These are phyloP conservation scores for Paspalum vaginatum DNA, from an alignment of 176 grass and related monocot species.

Conservation along the genomic window DNA sequence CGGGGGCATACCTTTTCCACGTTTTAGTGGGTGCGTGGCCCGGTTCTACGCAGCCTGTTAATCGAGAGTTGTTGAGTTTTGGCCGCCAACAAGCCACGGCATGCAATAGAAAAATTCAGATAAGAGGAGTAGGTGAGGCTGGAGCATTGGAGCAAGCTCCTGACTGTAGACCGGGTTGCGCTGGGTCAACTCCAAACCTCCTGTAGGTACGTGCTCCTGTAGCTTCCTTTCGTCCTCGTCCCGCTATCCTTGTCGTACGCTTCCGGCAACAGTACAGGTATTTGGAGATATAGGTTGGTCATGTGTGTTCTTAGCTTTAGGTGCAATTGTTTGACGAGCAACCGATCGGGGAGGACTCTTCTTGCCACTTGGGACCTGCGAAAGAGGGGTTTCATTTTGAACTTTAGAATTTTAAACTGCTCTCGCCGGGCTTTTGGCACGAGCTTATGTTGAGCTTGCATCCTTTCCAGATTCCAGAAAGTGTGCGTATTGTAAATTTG, in stretches of 20 bases:
- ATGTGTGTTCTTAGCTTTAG: slow-evolving; percentile 4
- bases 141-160: background rate
- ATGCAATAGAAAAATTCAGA: background rate
- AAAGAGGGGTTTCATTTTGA: background rate
- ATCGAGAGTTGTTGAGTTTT: slow-evolving; percentile 34
- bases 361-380: background rate
- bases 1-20: slow-evolving; percentile 26
- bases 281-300: background rate
- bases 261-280: background rate
- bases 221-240: slow-evolving; percentile 34
- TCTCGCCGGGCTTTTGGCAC: background rate
- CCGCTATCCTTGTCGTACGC: slow-evolving; percentile 35
- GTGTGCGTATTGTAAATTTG: background rate
- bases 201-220: background rate
- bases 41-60: background rate
- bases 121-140: slow-evolving; percentile 26
- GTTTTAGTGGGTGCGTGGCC: slow-evolving; percentile 37
- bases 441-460: background rate
- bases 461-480: too few species aligned
- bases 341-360: background rate
- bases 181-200: slow-evolving; percentile 15
- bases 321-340: background rate
- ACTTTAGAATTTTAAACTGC: background rate
- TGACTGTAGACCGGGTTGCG: background rate
- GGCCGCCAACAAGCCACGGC: background rate